phyloP scores from a whole-genome alignment of 2,329 filamentous ascomycete species.

The Colletotrichum karsti region DNA sequence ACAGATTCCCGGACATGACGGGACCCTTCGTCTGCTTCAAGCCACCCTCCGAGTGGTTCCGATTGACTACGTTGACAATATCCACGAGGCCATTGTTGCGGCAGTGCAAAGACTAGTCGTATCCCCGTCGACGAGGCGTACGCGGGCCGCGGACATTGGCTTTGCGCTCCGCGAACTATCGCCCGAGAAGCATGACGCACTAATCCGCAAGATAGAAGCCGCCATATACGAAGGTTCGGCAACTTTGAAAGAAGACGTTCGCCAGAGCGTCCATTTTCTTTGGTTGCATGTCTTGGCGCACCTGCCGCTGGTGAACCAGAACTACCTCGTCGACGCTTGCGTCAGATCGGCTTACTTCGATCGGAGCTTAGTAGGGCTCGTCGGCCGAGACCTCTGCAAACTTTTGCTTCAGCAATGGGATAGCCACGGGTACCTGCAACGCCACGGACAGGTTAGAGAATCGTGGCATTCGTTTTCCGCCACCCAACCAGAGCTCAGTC shows the following conservation, averaged over 20 bases:
- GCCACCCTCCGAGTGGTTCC: conserved; percentile 13
- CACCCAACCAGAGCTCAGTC: neutral
- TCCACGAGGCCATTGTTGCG: conserved; percentile 19
- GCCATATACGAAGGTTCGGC: conserved; percentile 3
- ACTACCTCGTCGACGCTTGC: conserved; percentile 29
- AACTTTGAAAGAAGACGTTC: neutral
- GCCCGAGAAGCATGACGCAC: neutral
- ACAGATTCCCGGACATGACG: neutral
- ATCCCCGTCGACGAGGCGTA: neutral
- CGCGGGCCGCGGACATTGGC: conserved; percentile 25
- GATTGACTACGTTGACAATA: neutral
- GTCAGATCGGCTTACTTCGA: conserved; percentile 22
- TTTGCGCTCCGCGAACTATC: conserved; percentile 5
- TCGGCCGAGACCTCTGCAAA: conserved; percentile 28
- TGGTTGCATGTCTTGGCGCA: conserved; percentile 32
- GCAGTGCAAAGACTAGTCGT: conserved; percentile 18
- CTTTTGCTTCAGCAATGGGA: conserved; percentile 32
- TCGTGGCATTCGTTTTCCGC: neutral
- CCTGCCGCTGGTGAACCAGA: conserved; percentile 24
- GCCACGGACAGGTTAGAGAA: neutral
- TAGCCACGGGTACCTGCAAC: conserved; percentile 27
- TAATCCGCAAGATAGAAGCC: conserved; percentile 8
- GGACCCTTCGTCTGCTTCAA: neutral
- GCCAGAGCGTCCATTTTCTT: conserved; percentile 16
- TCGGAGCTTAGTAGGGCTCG: neutral